These are phyloP conservation scores for Epichloe aotearoae DNA, from an alignment of 2,329 filamentous ascomycete species.

Conservation along the genomic window DNA sequence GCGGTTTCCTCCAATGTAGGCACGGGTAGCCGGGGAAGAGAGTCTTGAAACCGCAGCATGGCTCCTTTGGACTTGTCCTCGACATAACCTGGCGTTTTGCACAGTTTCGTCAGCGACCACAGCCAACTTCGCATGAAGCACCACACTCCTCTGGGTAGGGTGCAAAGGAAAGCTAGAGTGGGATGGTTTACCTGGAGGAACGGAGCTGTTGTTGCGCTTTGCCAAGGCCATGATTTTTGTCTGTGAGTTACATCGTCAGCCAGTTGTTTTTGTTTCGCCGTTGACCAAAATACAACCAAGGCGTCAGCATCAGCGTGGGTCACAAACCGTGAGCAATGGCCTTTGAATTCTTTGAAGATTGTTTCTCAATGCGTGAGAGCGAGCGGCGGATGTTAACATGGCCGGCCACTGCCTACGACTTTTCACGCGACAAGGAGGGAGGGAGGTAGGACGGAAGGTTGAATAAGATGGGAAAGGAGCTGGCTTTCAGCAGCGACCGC, in stretches of 20 bases:
- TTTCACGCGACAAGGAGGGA: neutral
- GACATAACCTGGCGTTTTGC: conserved; percentile 51
- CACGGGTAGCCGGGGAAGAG: conserved; percentile 66
- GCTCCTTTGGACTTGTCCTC: conserved; percentile 68
- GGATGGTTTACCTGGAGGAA: conserved; percentile 31
- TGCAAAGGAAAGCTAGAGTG: neutral
- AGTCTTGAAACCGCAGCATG: conserved; percentile 78
- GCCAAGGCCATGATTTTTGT: conserved; percentile 35
- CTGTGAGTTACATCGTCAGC: conserved; percentile 4
- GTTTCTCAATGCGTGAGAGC: conserved; percentile 21
- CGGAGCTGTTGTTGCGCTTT: conserved; percentile 44
- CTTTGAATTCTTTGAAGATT: conserved; percentile 19
- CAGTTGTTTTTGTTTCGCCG: neutral
- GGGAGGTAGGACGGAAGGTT: neutral
- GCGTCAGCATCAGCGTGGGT: neutral
- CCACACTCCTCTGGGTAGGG: neutral
- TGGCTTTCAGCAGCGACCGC: conserved; percentile 2
- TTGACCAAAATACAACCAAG: neutral
- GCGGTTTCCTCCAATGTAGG: conserved; percentile 74
- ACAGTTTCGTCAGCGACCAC: neutral
- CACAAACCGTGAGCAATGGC: conserved; percentile 7
- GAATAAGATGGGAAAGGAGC: neutral
- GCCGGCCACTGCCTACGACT: conserved; percentile 10
- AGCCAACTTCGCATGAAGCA: neutral
- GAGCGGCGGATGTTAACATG: conserved; percentile 23